A percentile compares a stretch with the other conserved stretches of the same genome.
phyloP scores from a whole-genome alignment of 208 protist genomes.

The Wallacemonas rigidus region DNA sequence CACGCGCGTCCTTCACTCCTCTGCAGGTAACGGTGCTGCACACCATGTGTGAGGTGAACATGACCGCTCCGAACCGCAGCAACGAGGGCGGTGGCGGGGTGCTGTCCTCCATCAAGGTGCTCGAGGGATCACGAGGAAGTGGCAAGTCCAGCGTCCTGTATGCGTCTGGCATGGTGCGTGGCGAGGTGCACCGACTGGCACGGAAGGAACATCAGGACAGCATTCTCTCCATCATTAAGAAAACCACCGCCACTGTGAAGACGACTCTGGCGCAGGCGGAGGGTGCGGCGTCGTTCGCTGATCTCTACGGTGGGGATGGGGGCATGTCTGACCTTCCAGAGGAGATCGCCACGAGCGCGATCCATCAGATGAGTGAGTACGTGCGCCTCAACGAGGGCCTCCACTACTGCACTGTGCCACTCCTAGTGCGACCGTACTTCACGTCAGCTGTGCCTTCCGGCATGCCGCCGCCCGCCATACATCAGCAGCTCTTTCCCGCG shows the following conservation, averaged over 20 bases:
- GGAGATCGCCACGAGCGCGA: conserved; percentile 34
- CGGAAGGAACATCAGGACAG: conserved; percentile 64
- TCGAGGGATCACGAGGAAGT: conserved; percentile 65
- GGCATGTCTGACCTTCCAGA: conserved; percentile 35
- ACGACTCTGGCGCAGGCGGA: conserved; percentile 12
- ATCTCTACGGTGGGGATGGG: conserved; percentile 31
- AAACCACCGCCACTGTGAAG: conserved; percentile 32
- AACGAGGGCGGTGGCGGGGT: background rate
- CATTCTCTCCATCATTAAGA: conserved; percentile 43
- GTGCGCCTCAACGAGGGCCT: conserved; percentile 41
- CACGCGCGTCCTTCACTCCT: conserved; percentile 44
- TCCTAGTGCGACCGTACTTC: conserved; percentile 49
- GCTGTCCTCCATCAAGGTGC: conserved; percentile 36
- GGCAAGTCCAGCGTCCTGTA: conserved; percentile 76
- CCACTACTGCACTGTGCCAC: conserved; percentile 56
- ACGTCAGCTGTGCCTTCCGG: conserved; percentile 25
- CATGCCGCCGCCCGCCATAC: conserved; percentile 24
- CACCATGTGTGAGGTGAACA: conserved; percentile 28
- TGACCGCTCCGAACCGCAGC: conserved; percentile 8
- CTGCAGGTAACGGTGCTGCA: conserved; percentile 78
- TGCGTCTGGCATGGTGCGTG: conserved; percentile 52
- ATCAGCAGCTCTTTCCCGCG: conserved; percentile 23
- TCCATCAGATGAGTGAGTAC: conserved; percentile 44
- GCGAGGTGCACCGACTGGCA: conserved; percentile 45
- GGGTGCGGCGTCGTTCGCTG: conserved; percentile 25